phyloP scores from a whole-genome alignment of 352 stramenopile species.

The Globisporangium canariense region DNA sequence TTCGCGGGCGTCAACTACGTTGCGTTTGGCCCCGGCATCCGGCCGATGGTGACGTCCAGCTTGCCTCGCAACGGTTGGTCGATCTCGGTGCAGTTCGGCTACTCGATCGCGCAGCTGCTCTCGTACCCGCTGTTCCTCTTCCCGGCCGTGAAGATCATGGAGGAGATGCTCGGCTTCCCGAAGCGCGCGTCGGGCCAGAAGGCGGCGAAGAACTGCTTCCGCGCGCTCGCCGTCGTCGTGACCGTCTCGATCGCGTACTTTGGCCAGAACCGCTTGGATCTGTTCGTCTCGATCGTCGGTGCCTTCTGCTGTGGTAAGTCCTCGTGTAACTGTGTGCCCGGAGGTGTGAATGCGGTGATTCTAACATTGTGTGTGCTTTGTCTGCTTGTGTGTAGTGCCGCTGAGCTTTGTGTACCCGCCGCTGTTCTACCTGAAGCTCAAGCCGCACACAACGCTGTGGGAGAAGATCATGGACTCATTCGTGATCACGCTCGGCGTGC shows the following conservation, averaged over 20 bases:
- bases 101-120: slow-evolving; percentile 68
- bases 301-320: slow-evolving; percentile 77
- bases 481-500: slow-evolving; percentile 55
- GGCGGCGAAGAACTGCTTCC: slow-evolving; percentile 71
- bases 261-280: slow-evolving; percentile 64
- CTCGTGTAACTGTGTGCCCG: background rate
- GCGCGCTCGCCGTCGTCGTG: slow-evolving; percentile 55
- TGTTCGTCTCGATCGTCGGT: slow-evolving; percentile 81
- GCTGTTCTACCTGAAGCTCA: slow-evolving; percentile 77
- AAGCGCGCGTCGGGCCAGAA: slow-evolving; percentile 63
- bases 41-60: slow-evolving; percentile 72
- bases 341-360: background rate
- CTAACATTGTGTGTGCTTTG: background rate
- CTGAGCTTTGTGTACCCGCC: slow-evolving; percentile 80
- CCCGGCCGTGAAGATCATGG: slow-evolving; percentile 79
- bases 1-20: slow-evolving; percentile 82
- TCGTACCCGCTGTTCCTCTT: slow-evolving; percentile 83
- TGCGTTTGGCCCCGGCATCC: slow-evolving; percentile 57
- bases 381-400: slow-evolving; percentile 36
- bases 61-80: slow-evolving; percentile 69
- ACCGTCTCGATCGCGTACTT: slow-evolving; percentile 75
- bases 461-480: slow-evolving; percentile 59
- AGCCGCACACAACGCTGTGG: slow-evolving; percentile 33
- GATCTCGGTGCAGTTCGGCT: slow-evolving; percentile 76
- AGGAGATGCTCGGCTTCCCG: slow-evolving; percentile 79